These are phyloP conservation scores for Magnusiomyces fungicola DNA, from an alignment of 1,139 yeast species.

Conservation along the genomic window DNA sequence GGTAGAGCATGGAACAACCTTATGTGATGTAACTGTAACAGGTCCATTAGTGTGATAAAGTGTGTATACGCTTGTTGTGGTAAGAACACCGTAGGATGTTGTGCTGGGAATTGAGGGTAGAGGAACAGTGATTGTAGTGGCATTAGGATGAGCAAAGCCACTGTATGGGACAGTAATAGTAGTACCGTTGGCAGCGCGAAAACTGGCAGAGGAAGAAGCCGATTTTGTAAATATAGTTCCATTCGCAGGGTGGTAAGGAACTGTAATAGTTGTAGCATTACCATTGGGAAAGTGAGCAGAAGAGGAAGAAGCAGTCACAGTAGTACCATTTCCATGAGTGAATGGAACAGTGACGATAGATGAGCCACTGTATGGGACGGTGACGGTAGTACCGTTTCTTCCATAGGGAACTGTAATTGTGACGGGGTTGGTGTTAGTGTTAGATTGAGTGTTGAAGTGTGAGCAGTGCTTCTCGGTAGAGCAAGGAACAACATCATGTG, in stretches of 20 bases:
- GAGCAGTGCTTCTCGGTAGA: neutral
- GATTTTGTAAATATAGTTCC: neutral
- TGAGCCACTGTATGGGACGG: neutral
- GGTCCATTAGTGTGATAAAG: neutral
- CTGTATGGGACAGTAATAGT: neutral
- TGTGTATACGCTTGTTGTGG: neutral
- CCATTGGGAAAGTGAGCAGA: neutral
- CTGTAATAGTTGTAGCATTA: neutral
- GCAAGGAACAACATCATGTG: conserved; percentile 1
- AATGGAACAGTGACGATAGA: no score
- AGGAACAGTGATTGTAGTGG: neutral
- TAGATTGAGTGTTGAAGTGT: neutral
- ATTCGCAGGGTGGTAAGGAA: neutral
- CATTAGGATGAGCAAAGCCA: neutral
- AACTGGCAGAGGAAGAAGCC: neutral
- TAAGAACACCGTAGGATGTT: conserved; percentile 1
- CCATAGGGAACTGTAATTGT: neutral
- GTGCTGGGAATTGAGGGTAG: conserved; percentile 1
- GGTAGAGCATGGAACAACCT: conserved; percentile 1
- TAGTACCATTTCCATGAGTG: neutral
- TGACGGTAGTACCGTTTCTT: neutral
- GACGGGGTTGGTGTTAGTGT: neutral
- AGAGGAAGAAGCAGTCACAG: neutral
- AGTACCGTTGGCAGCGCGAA: neutral
- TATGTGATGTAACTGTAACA: neutral